A percentile compares a stretch with the other conserved stretches of the same genome.
These are phyloP conservation scores for Podaxis sp. DNA, from an alignment of 768 basidiomycete genomes.

Conservation along the genomic window DNA sequence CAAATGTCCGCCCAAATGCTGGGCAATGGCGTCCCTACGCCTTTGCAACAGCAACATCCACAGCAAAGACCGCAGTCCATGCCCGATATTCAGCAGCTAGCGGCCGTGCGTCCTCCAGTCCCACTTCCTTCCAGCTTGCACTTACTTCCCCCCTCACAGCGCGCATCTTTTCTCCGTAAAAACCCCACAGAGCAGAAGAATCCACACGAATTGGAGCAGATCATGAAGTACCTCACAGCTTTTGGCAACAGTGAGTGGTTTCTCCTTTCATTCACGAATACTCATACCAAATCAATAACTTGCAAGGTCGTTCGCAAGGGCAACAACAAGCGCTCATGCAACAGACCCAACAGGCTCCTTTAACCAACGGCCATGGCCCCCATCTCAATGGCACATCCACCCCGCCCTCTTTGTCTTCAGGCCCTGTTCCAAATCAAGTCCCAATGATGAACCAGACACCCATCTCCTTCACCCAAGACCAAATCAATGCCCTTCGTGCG, in stretches of 20 bases:
- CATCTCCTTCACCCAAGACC: slow-evolving; percentile 76
- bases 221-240: slow-evolving; percentile 48
- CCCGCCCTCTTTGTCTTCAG: slow-evolving; percentile 45
- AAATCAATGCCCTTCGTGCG: slow-evolving; percentile 72
- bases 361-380: slow-evolving; percentile 51
- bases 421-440: slow-evolving; percentile 52
- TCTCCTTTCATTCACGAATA: slow-evolving; percentile 1
- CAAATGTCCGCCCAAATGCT: slow-evolving; percentile 42
- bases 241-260: slow-evolving; percentile 37
- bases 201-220: slow-evolving; percentile 45
- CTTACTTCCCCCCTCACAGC: slow-evolving; percentile 30
- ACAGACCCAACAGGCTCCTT: slow-evolving; percentile 28
- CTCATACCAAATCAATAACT: slow-evolving; percentile 15
- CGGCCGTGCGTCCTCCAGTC: slow-evolving; percentile 35
- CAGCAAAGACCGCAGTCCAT: slow-evolving; percentile 28
- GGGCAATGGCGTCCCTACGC: slow-evolving; percentile 34
- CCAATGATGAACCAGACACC: slow-evolving; percentile 60
- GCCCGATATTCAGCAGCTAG: slow-evolving; percentile 43
- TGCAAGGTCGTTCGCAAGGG: slow-evolving; percentile 30
- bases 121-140: slow-evolving; percentile 11
- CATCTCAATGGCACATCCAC: slow-evolving; percentile 42
- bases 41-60: slow-evolving; percentile 25
- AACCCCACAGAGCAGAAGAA: slow-evolving; percentile 50
- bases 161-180: slow-evolving; percentile 48
- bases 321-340: slow-evolving; percentile 30